Evolutionary conservation across 805 yeast species (phyloP), one percentile per base, ranked within the genome.

Genomic region (Metschnikowia reukaufii): DNA sequence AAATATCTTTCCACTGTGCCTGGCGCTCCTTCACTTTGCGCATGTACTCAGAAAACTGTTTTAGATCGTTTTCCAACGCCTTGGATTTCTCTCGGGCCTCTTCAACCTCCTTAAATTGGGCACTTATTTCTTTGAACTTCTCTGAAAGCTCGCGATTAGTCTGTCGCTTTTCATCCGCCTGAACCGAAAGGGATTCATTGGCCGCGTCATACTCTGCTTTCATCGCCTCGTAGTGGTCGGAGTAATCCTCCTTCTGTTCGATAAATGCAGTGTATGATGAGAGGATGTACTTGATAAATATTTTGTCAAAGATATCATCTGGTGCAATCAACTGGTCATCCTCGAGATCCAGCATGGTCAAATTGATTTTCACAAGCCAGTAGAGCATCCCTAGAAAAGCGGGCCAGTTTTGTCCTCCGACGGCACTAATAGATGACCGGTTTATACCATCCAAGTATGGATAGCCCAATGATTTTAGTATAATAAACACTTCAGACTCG

Each of bases 371-470:
- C 4, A 85, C 81, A 37, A 90, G 62, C 97, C 97, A 90, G 62
- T 85, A 83, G 18, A 90, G 67, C 78, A 91, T 80, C 1, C 94
- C 96, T 35, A 90, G 64, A 54, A 88, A 87, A 6, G 78, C 77
- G 10, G 88, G 89, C 97, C 97, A 90, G 54, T 82, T 83, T 40
- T 85, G 82, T 2, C 96, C 96, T 5, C 96, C 96, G 10, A 88
- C 96, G 0, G 96, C 96, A 32, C 90, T 81, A 32, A 90, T 83
- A 61, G 88, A 95, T 0, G 94, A 84, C 59, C 90, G 84, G 63
- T 85, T 87, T 33, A 91, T 82, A 0, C 87, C 72, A 34, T 86
- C 95, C 48, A 88, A 64, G 62, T 84, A 88, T 1, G 97, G 97
- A 58, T 90, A 90, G 40, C 79, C 79, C 50, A 89, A 63, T 31